phyloP scores from a whole-genome alignment of 1,139 yeast genomes.

The Hanseniaspora sp. region DNA sequence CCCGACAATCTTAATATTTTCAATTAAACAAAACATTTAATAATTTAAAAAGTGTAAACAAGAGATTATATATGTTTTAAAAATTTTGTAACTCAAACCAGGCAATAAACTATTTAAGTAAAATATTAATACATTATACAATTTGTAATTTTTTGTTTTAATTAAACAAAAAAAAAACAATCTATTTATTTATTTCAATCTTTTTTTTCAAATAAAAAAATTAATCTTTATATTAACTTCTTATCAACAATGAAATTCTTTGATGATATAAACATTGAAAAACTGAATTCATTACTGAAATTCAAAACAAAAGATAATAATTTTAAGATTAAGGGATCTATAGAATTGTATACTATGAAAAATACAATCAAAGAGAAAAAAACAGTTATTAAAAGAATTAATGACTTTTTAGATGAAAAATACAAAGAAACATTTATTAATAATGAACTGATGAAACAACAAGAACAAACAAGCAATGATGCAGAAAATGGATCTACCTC shows the following conservation, averaged over 20 bases:
- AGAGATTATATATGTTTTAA: too few species aligned
- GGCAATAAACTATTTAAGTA: too few species aligned
- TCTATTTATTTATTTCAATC: background rate
- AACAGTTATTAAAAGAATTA: conserved; percentile 72
- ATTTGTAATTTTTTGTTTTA: too few species aligned
- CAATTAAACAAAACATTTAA: too few species aligned
- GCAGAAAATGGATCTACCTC: background rate
- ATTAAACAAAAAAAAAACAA: too few species aligned
- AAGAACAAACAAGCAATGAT: conserved; percentile 18
- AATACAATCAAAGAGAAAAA: conserved; percentile 84
- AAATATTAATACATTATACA: too few species aligned
- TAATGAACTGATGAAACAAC: conserved; percentile 25
- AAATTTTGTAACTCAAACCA: too few species aligned
- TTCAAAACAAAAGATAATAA: conserved; percentile 83
- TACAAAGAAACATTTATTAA: conserved; percentile 26
- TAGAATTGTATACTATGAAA: conserved; percentile 89
- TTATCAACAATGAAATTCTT: conserved; percentile 45
- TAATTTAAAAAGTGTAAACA: too few species aligned
- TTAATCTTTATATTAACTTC: background rate
- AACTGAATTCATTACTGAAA: conserved; percentile 74
- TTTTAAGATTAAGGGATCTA: conserved; percentile 60
- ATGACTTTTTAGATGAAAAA: conserved; percentile 48
- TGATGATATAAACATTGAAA: conserved; percentile 82
- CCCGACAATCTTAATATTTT: too few species aligned
- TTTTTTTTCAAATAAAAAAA: background rate